Base-by-base conservation (phyloP, 2,329 filamentous ascomycete genomes). In the Magnaporthiopsis rhizophila region DNA sequence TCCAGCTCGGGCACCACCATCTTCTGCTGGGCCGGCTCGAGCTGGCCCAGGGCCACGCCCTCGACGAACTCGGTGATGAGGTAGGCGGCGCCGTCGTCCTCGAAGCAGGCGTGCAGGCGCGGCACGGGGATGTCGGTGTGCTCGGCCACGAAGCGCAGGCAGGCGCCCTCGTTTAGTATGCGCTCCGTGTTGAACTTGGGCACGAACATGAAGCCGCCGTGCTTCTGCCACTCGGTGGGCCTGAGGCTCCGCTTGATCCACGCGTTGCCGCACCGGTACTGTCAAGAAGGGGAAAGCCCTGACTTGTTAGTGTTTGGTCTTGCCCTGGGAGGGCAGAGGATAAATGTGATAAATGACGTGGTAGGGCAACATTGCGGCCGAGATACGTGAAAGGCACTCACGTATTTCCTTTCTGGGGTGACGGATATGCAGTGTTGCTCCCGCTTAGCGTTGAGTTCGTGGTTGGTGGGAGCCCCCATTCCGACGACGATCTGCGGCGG, bases 171-270 rank as follows among this genome's bases (percentile, higher is more conserved):
- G 65, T 74, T 75, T 63, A 66, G 67, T 32, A 74, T 59, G 4
- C 71, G 68, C 65, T 75, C 69, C 32, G 68, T 70, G 38, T 69
- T 65, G 34, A 74, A 64, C 9, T 67, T 69, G n/a, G 74, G 74
- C 13, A 74, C 66, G 64, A 73, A 67, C 50, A 72, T 67, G 12
- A 70, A 70, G n/a, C 67, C 66, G 65, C 67, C 69, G 8, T 70
- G 70, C 13, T 67, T 71, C 32, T 69, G 69, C 61, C 71, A 75
- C 65, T 76, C 73, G 28, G 26, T 64, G 2, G 71, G 70, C 13
- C 72, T 69, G 18, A 75, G 68, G 59, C 65, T 74, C 34, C 72
- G 69, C 63, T 75, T 76, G 64, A 74, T 71, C 58, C 72, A 74
- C 32, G 68, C 65, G 21, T 63, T 63, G n/a, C 66, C 71, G 34